phyloP scores from a whole-genome alignment of 306 rosid genomes.

The Medicago lupulina region DNA sequence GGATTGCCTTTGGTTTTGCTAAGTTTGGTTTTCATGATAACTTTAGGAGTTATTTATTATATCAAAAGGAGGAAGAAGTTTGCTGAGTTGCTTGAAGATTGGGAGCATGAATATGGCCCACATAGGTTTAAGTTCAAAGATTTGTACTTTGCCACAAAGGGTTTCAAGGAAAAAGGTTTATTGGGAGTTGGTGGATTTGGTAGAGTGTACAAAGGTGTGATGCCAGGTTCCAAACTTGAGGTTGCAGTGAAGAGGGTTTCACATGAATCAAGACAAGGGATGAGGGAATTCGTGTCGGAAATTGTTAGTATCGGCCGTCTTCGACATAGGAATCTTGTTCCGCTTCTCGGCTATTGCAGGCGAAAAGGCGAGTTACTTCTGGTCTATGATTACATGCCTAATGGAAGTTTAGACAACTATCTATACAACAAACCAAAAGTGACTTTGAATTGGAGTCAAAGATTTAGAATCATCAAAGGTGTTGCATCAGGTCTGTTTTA shows the following conservation, averaged over 20 bases:
- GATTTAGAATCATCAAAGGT: slow-evolving; percentile 70
- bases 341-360: slow-evolving; percentile 79
- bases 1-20: no score
- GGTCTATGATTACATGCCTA: slow-evolving; percentile 81
- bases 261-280: slow-evolving; percentile 79
- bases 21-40: no score
- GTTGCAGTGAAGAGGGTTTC: slow-evolving; percentile 82
- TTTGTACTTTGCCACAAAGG: slow-evolving; percentile 41
- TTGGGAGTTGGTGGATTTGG: slow-evolving; percentile 86
- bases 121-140: no score
- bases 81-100: no score
- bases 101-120: no score
- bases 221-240: slow-evolving; percentile 58
- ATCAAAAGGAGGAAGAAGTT: no score
- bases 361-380: slow-evolving; percentile 65
- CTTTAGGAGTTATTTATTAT: no score
- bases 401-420: slow-evolving; percentile 73
- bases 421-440: slow-evolving; percentile 58
- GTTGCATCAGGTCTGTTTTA: slow-evolving; percentile 77
- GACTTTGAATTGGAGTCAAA: slow-evolving; percentile 65
- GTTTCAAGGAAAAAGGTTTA: slow-evolving; percentile 67
- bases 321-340: slow-evolving; percentile 78
- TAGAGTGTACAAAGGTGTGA: slow-evolving; percentile 74
- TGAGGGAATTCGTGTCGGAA: slow-evolving; percentile 74
- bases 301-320: slow-evolving; percentile 80